These are phyloP conservation scores for Pezicula radicicola DNA, from an alignment of 2,329 filamentous ascomycete species.

Conservation along the genomic window DNA sequence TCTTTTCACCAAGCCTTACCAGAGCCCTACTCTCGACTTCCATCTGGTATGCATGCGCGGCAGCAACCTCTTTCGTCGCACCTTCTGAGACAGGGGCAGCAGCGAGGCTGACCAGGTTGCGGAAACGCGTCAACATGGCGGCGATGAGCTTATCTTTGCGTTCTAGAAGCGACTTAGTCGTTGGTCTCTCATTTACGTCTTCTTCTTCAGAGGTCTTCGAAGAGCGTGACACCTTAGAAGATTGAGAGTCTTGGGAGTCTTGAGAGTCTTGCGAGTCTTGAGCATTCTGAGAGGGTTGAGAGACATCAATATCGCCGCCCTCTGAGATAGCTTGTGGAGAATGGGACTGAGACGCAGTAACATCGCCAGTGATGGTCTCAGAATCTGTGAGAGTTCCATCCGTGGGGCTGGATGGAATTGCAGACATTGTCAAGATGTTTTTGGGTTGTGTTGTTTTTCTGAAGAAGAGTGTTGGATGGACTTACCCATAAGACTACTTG, in stretches of 20 bases:
- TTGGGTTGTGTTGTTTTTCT: neutral
- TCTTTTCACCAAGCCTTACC: conserved; percentile 13
- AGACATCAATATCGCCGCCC: neutral
- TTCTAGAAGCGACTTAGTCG: conserved; percentile 31
- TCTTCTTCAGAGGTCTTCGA: neutral
- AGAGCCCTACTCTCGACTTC: conserved; percentile 28
- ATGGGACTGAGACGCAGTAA: too few species aligned
- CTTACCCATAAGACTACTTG: conserved; percentile 24
- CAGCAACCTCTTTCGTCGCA: conserved; percentile 27
- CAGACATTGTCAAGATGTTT: neutral
- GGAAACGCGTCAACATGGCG: conserved; percentile 41
- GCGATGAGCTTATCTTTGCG: conserved; percentile 43
- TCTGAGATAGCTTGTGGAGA: neutral
- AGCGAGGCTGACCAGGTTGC: conserved; percentile 34
- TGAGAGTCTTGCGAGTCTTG: too few species aligned
- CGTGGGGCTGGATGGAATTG: neutral
- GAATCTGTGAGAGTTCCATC: too few species aligned
- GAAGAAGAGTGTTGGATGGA: neutral
- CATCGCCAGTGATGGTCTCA: neutral
- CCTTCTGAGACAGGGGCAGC: conserved; percentile 20
- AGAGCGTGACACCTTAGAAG: neutral
- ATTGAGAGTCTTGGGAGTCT: too few species aligned
- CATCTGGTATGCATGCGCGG: conserved; percentile 26
- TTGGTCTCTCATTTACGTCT: conserved; percentile 8
- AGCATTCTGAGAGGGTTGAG: too few species aligned